Evolutionary conservation across 176 grass and related monocot genomes (phyloP), one percentile per base, ranked within the genome.

Genomic region (Hsuehochloa calcarea): DNA sequence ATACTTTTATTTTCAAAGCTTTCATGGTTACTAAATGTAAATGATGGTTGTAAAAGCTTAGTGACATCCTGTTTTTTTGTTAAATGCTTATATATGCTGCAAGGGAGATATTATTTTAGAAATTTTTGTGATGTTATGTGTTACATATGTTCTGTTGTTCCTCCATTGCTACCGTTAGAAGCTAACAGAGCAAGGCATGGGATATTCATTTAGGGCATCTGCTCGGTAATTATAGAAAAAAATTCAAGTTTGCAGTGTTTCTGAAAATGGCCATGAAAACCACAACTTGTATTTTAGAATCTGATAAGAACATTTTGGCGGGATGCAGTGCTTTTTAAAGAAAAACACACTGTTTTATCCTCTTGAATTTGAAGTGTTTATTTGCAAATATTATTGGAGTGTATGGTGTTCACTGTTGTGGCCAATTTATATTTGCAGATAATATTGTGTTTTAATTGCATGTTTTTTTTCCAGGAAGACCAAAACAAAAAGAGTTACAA

Each of bases 401-500:
- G 25, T 23, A 27, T 19, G 10, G 44, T 65, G 26, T 41, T 67
- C 10, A 29, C 22, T 73, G 27, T 55, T 41, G 3, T 41, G 31
- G 1, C 22, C 23, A 14, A 44, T 82, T 71, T 82, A 54, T 83
- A 5, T 70, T 66, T 86, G 58, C 75, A 78, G 49, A 50, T 68
- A 19, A 55, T 46, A 23, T 49, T 49, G 46, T 52, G 10, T 56
- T 81, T 62, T 61, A 39, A 38, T 13, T 16, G 4, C 45, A 83
- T 76, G 31, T 38, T 91, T 37, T 79, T 25, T 86, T 65, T 91
- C 58, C 82, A 99, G 96, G 55, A 94, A 92, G 61, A 82, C 65
- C 56, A 94, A 92, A 87, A 91, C 65, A 65, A 94, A 95, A 91
- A 89, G 85, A 86, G 88, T 99, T 84, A 99, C 96, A 65, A 88